Percentiles rank a stretch among this genome's conserved stretches.
phyloP scores from a whole-genome alignment of 2,329 filamentous ascomycete species.

The Talaromyces sp. region DNA sequence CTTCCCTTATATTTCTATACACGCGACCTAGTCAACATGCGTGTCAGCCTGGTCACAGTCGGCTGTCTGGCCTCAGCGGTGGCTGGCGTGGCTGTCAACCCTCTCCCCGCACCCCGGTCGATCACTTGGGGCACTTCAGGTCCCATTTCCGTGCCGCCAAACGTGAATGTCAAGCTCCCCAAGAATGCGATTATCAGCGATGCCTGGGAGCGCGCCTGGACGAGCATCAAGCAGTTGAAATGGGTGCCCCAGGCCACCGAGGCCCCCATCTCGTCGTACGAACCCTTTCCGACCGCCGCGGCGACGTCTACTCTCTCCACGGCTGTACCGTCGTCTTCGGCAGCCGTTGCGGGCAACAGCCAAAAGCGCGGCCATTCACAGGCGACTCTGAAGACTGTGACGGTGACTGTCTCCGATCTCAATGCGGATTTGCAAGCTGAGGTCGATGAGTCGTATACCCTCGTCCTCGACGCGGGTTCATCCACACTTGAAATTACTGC shows the following conservation, averaged over 20 bases:
- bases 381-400: slow-evolving; percentile 39
- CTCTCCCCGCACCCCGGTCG: slow-evolving; percentile 51
- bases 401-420: slow-evolving; percentile 46
- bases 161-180: slow-evolving; percentile 39
- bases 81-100: slow-evolving; percentile 51
- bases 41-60: slow-evolving; percentile 19
- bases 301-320: not conserved
- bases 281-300: slow-evolving; percentile 48
- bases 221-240: slow-evolving; percentile 47
- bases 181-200: slow-evolving; percentile 39
- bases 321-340: not conserved
- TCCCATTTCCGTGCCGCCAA: slow-evolving; percentile 41
- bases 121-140: slow-evolving; percentile 54
- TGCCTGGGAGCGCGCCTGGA: slow-evolving; percentile 51
- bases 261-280: slow-evolving; percentile 49
- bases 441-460: slow-evolving; percentile 55
- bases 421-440: slow-evolving; percentile 52
- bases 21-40: slow-evolving; percentile 8
- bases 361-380: not conserved
- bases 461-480: slow-evolving; percentile 43
- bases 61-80: slow-evolving; percentile 36
- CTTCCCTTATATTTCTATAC: not conserved
- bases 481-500: slow-evolving; percentile 46
- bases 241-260: slow-evolving; percentile 55
- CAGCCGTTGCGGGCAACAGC: not conserved